These are phyloP conservation scores for Cutaneotrichosporon mucoides DNA, from an alignment of 1,284 basidiomycete genomes.

Conservation along the genomic window DNA sequence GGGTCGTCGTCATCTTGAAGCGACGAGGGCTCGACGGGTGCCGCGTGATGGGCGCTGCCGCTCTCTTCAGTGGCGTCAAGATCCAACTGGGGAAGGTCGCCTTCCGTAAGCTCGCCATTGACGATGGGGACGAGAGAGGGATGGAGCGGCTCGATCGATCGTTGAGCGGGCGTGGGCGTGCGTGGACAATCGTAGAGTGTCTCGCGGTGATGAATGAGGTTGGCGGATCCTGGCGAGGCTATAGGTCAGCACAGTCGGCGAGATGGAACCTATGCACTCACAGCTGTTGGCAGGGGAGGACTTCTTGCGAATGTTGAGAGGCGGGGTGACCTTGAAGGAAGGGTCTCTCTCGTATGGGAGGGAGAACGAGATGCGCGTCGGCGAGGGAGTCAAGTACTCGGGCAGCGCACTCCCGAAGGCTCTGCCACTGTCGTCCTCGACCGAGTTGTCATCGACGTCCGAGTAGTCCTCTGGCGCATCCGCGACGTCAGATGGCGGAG, in stretches of 20 bases:
- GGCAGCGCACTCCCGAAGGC: not conserved
- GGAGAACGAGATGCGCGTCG: not conserved
- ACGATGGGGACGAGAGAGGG: not conserved
- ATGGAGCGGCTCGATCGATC: not conserved
- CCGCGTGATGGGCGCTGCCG: no score
- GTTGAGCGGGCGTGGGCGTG: not conserved
- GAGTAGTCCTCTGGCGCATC: not conserved
- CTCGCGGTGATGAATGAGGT: not conserved
- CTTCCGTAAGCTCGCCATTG: not conserved
- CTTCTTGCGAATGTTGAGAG: constrained; percentile 1
- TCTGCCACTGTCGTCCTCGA: not conserved
- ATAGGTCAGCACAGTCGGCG: no score
- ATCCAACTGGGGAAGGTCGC: not conserved
- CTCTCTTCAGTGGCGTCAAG: not conserved
- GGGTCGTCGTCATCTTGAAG: no score
- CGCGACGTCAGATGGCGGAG: not conserved
- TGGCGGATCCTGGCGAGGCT: no score
- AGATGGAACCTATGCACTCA: not conserved
- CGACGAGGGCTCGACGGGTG: no score
- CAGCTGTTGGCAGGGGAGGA: not conserved
- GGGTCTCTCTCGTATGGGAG: not conserved
- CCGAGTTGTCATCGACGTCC: not conserved
- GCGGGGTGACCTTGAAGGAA: not conserved
- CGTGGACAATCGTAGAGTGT: not conserved
- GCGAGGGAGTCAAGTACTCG: not conserved